phyloP scores from a whole-genome alignment of 2,329 filamentous ascomycete species.

The Periconia sp. region DNA sequence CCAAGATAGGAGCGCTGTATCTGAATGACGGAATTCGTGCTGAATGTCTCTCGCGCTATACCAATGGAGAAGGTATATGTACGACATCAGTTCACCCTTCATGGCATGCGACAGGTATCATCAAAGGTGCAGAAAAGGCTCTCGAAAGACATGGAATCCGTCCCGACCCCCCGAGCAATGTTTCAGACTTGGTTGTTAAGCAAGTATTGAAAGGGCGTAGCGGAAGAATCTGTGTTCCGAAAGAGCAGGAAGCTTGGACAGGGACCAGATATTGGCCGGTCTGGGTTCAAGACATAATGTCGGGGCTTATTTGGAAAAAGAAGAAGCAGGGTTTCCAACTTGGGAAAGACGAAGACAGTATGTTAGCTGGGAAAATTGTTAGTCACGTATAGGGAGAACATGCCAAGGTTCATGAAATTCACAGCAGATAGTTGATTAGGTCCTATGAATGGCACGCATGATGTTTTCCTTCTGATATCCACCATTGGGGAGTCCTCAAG shows the following conservation, averaged over 20 bases:
- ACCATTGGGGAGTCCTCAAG: too few relatives aligned
- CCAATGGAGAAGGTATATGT: conserved; percentile 30
- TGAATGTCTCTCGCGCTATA: conserved; percentile 32
- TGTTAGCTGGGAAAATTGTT: too few relatives aligned
- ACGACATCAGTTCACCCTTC: conserved; percentile 35
- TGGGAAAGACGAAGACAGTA: too few relatives aligned
- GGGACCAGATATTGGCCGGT: conserved; percentile 24
- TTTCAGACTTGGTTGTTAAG: conserved; percentile 27
- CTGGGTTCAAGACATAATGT: conserved; percentile 32
- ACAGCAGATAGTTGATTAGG: too few relatives aligned
- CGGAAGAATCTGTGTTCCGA: conserved; percentile 29
- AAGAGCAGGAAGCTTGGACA: conserved; percentile 15
- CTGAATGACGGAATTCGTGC: conserved; percentile 37
- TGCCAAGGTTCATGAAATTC: too few relatives aligned
- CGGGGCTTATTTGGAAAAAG: conserved; percentile 19
- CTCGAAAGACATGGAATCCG: conserved; percentile 21
- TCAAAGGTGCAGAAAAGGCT: conserved; percentile 22
- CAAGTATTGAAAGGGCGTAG: conserved; percentile 31
- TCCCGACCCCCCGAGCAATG: conserved; percentile 23
- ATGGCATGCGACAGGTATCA: conserved; percentile 33
- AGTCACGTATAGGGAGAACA: too few relatives aligned
- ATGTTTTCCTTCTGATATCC: too few relatives aligned
- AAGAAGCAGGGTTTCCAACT: conserved; percentile 9
- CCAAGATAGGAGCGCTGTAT: conserved; percentile 34
- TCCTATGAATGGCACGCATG: too few relatives aligned